Evolutionary conservation across 768 basidiomycete genomes (phyloP), one percentile per base, ranked within the genome.

Genomic region (Pisolithus marmoratus): DNA sequence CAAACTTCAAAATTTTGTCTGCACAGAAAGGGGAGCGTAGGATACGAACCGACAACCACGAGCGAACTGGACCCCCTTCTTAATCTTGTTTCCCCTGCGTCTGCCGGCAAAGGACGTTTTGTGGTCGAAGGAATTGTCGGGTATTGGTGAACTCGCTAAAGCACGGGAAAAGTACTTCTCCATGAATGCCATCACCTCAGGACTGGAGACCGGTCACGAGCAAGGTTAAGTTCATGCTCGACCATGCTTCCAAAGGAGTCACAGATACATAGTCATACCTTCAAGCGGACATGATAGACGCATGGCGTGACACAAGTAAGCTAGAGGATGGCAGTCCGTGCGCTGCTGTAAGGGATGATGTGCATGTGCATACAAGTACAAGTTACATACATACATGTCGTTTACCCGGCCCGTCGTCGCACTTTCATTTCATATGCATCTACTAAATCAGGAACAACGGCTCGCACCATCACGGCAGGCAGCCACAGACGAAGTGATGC

Each of bases 21-120:
- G 20, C 11, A 15, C 12, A 34, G 2, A 12, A 14, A 44, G 0
- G 9, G 2, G 15, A 8, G 5, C 12, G 17, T 40, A 37, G 36
- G 51, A 52, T 36, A 81, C 91, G 64, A 56, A 95, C 95, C 95
- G 65, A 95, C 93, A 49, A 97, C 95, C 91, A 94, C 94, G 63
- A 97, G 95, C 97, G 74, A 98, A 90, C 74, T 95, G 93, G 49
- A 98, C 90, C 66, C 94, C 95, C 83, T 97, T 97, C 78, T 97
- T 98, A 72, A 90, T 92, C 71, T 97, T 97, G 77, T 91, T 93
- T 65, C 85, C 85, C 67, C 87, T 81, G 68, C 88, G 85, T 75
- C 87, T 82, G 65, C 85, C 88, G 61, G 89, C 86, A 67, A 87
- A 89, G 62, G 88, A 89, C 86, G 88, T 90, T 68, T 68, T 75